A percentile compares a stretch with the other conserved stretches of the same genome.
These are phyloP conservation scores for Thozetella sp. DNA, from an alignment of 495 filamentous ascomycete species.

Conservation along the genomic window DNA sequence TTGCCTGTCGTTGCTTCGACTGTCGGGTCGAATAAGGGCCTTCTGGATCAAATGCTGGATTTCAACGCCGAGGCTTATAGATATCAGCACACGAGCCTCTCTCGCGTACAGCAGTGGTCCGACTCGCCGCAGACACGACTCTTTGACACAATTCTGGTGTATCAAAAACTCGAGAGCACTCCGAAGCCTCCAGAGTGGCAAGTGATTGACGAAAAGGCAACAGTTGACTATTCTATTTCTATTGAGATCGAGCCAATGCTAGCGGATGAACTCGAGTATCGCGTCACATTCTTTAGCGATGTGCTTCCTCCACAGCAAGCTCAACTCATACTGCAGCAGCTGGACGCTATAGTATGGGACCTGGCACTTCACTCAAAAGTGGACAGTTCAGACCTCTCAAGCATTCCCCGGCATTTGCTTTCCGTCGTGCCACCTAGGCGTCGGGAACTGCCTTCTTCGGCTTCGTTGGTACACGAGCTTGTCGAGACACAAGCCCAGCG, in stretches of 20 bases:
- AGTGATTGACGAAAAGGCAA: conserved; percentile 36
- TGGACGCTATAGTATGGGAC: conserved; percentile 53
- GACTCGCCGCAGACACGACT: conserved; percentile 57
- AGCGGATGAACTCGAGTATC: conserved; percentile 48
- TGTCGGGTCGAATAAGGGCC: conserved; percentile 46
- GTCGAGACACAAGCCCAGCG: conserved; percentile 47
- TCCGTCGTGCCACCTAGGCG: conserved; percentile 56
- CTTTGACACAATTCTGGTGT: conserved; percentile 81
- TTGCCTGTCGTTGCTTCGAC: conserved; percentile 63
- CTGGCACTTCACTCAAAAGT: conserved; percentile 38
- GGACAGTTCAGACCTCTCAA: conserved; percentile 17
- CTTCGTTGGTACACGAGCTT: conserved; percentile 62
- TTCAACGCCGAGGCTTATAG: conserved; percentile 62
- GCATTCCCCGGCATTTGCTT: conserved; percentile 33
- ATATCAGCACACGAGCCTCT: conserved; percentile 70
- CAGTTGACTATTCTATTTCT: conserved; percentile 64
- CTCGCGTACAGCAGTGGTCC: conserved; percentile 67
- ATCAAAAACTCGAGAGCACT: conserved; percentile 56
- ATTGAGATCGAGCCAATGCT: conserved; percentile 65
- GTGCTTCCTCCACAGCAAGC: conserved; percentile 67
- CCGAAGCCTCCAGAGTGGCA: conserved; percentile 16
- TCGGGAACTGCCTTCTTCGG: conserved; percentile 38
- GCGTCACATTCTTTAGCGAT: conserved; percentile 61
- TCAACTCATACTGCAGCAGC: conserved; percentile 58
- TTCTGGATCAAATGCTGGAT: conserved; percentile 59